Evolutionary conservation across 2,329 filamentous ascomycete genomes (phyloP), one percentile per base, ranked within the genome.

Genomic region (Xylariales sp.): DNA sequence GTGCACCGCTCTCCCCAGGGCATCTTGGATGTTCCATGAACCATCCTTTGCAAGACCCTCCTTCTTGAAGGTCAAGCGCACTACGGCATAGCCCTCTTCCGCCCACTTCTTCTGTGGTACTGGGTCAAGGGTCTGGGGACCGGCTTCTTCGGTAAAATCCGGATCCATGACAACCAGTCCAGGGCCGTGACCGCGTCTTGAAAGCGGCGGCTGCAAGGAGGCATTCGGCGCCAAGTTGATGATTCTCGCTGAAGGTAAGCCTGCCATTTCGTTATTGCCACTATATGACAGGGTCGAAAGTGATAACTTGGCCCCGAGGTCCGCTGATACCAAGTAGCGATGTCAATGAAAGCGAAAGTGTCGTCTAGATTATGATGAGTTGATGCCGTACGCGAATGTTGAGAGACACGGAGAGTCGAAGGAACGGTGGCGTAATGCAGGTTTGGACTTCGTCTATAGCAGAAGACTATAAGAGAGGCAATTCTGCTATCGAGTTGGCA

Each of bases 151-250:
- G 10, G 29, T 19, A 15, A 32, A 19, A 11, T 29, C 38, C 11
- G 38, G 22, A 33, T 40, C 38, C 12, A 40, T 20, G 19, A 40
- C 14, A 25, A 40, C 44, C 66, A 62, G 29, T 52, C 51, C 31
- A 40, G 43, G 21, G 54, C 53, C 20, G 50, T 42, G 3, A 37
- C 16, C 11, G 40, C 38, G 37, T 24, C 52, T 40, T 38, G 9
- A 40, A 12, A 42, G 31, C n/a, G 39, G 39, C 19, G 38, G 38
- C 38, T 40, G 38, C 29, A 40, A 11, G 9, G 29, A 40, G 11
- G 38, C 38, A 33, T 40, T 40, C 3, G 38, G 12, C 15, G 38
- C 28, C 29, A 40, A 32, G 28, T 18, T 33, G 29, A 40, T 19
- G 18, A 40, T 9, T 12, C 18, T 18, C 16, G 38, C 38, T 33